Percentiles rank a stretch among this genome's conserved stretches.
These are phyloP conservation scores for Boletellus sp. DNA, from an alignment of 768 basidiomycete species.

Conservation along the genomic window DNA sequence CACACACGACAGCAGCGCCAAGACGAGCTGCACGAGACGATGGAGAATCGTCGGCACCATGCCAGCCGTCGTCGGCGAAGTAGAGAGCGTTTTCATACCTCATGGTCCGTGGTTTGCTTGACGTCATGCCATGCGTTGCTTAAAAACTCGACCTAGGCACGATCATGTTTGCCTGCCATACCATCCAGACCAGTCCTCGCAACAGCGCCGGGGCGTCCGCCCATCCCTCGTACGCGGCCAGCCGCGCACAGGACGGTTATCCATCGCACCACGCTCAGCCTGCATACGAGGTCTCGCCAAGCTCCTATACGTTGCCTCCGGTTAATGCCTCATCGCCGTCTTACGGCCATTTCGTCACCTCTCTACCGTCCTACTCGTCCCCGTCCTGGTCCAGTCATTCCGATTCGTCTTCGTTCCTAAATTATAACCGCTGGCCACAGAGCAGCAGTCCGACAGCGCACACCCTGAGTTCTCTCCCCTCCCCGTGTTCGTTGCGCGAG, in stretches of 20 bases:
- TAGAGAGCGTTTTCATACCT: slow-evolving; percentile 87
- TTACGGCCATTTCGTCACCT: slow-evolving; percentile 24
- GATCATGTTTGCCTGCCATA: slow-evolving; percentile 41
- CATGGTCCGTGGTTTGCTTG: slow-evolving; percentile 59
- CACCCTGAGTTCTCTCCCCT: slow-evolving; percentile 19
- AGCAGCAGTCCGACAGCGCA: slow-evolving; percentile 28
- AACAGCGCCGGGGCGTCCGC: slow-evolving; percentile 15
- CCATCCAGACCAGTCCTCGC: slow-evolving; percentile 27
- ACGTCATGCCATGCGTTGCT: slow-evolving; percentile 34
- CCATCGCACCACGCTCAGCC: slow-evolving; percentile 23
- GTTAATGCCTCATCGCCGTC: slow-evolving; percentile 27
- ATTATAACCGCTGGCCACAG: slow-evolving; percentile 31
- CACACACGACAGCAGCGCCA: slow-evolving; percentile 60
- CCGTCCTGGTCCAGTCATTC: slow-evolving; percentile 25
- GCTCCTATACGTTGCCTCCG: slow-evolving; percentile 31
- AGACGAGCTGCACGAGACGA: slow-evolving; percentile 82
- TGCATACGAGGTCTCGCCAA: slow-evolving; percentile 27
- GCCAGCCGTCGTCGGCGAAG: slow-evolving; percentile 56
- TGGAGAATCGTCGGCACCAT: slow-evolving; percentile 72
- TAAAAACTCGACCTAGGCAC: slow-evolving; percentile 23
- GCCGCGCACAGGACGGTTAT: slow-evolving; percentile 26
- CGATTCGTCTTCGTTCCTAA: slow-evolving; percentile 28
- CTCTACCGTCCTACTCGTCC: slow-evolving; percentile 28
- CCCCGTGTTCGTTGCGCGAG: slow-evolving; percentile 31
- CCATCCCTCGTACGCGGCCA: slow-evolving; percentile 26